Conservation (phyloP, 1,139 yeast genomes). For the Suzukiozyma palmioleophila region DNA sequence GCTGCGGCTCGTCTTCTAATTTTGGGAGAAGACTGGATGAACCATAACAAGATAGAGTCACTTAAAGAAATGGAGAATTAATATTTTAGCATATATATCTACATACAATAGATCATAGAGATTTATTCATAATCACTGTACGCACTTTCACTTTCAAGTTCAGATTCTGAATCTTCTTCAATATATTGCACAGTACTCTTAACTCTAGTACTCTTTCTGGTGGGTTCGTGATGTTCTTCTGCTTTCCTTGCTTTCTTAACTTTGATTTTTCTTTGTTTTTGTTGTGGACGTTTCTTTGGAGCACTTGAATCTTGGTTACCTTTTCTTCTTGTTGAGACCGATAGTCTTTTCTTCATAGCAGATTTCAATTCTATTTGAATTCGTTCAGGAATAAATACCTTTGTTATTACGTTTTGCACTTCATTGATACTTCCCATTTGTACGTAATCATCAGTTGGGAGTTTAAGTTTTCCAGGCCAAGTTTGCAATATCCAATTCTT, state of each 20-base stretch:
- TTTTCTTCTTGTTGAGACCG: constrained; percentile 12
- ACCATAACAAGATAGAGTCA: constrained; percentile 38
- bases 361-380: constrained; percentile 26
- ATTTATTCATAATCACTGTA: constrained; percentile 5
- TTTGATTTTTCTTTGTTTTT: constrained; percentile 5
- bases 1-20: constrained; percentile 75
- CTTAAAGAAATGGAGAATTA: constrained; percentile 51
- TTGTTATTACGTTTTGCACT: constrained; percentile 42
- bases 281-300: constrained; percentile 2
- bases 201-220: constrained; percentile 43
- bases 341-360: constrained; percentile 22
- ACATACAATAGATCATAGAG: constrained; percentile 1
- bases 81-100: constrained; percentile 2
- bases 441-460: constrained; percentile 62
- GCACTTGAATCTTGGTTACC: constrained; percentile 2
- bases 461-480: constrained; percentile 74
- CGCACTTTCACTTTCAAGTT: constrained; percentile 15
- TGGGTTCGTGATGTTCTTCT: constrained; percentile 17
- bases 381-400: constrained; percentile 46
- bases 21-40: constrained; percentile 73
- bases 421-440: constrained; percentile 48
- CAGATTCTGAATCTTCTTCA: constrained; percentile 13
- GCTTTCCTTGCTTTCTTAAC: constrained; percentile 55
- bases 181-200: constrained; percentile 37
- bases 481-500: constrained; percentile 69